Percentiles rank a stretch among this genome's conserved stretches.
Evolutionary conservation across 2,329 filamentous ascomycete genomes (phyloP).

Genomic region (Fusarium sp.): DNA sequence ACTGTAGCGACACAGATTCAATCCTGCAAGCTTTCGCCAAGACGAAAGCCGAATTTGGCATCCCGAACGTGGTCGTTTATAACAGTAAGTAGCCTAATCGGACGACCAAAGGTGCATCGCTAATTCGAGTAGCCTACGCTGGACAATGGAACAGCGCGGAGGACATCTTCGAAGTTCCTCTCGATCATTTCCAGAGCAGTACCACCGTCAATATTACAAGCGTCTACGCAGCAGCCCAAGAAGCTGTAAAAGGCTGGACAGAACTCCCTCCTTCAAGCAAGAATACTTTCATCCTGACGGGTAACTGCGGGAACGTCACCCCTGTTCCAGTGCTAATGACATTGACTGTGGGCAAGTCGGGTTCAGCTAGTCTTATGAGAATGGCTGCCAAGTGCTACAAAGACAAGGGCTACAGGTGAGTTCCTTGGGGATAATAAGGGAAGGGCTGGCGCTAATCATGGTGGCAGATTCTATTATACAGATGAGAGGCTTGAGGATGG

Average conservation of each 20-base stretch:
- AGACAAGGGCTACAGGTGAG: conserved; percentile 1
- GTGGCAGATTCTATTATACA: conserved; percentile 11
- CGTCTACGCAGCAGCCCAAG: conserved; percentile 14
- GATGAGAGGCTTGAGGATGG: conserved; percentile 26
- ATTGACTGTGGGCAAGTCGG: conserved; percentile 18
- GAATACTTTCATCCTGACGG: conserved; percentile 7
- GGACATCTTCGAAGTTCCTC: neutral
- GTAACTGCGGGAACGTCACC: conserved; percentile 4
- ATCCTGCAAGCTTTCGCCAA: neutral
- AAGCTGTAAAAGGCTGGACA: conserved; percentile 6
- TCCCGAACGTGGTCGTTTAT: conserved; percentile 17
- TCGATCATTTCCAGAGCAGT: neutral
- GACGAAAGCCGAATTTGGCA: neutral
- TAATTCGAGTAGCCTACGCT: neutral
- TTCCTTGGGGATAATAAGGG: no score
- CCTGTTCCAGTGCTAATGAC: neutral
- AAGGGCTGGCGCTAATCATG: neutral
- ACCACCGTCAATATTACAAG: conserved; percentile 1
- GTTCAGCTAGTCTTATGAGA: neutral
- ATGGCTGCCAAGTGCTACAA: conserved; percentile 10
- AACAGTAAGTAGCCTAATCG: neutral
- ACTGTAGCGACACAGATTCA: neutral
- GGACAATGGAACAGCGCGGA: neutral
- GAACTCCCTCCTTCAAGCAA: neutral
- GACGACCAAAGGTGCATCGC: fast-evolving